phyloP scores from a whole-genome alignment of 495 filamentous ascomycete species.

The Annulohypoxylon stygium region DNA sequence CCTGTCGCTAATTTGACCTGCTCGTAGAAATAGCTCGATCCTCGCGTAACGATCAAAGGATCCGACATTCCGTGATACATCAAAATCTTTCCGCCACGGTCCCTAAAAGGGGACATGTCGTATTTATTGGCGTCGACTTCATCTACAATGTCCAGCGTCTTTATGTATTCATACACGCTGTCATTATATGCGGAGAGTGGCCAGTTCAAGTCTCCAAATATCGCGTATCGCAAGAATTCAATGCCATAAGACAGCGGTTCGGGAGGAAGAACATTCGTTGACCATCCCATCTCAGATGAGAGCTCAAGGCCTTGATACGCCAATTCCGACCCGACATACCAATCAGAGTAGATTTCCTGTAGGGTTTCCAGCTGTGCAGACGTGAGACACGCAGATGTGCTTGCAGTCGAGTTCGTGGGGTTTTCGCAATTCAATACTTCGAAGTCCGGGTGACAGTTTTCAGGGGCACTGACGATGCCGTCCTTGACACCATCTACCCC shows the following conservation, averaged over 20 bases:
- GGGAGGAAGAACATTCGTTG: background rate
- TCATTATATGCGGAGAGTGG: slow-evolving; percentile 52
- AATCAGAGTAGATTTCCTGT: slow-evolving; percentile 64
- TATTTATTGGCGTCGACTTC: slow-evolving; percentile 58
- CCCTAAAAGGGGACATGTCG: slow-evolving; percentile 60
- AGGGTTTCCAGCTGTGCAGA: slow-evolving; percentile 65
- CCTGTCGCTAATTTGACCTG: slow-evolving; percentile 30
- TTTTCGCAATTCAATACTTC: slow-evolving; percentile 63
- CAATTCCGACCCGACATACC: slow-evolving; percentile 58
- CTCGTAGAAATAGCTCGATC: slow-evolving; percentile 59
- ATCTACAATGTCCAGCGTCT: slow-evolving; percentile 30
- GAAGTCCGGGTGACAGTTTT: slow-evolving; percentile 66
- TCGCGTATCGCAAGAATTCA: slow-evolving; percentile 53
- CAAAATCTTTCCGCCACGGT: slow-evolving; percentile 65
- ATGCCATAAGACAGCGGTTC: slow-evolving; percentile 47
- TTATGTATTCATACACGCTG: slow-evolving; percentile 39
- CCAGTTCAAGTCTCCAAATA: slow-evolving; percentile 57
- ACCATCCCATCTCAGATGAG: slow-evolving; percentile 53
- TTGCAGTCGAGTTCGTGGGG: slow-evolving; percentile 40
- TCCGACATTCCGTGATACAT: slow-evolving; percentile 69
- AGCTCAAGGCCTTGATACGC: slow-evolving; percentile 62
- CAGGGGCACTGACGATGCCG: slow-evolving; percentile 71
- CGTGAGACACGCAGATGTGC: slow-evolving; percentile 63
- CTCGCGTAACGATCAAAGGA: slow-evolving; percentile 57
- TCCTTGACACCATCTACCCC: slow-evolving; percentile 70